Base-by-base conservation (phyloP, 352 stramenopile genomes). In the Pythium dissimile region DNA sequence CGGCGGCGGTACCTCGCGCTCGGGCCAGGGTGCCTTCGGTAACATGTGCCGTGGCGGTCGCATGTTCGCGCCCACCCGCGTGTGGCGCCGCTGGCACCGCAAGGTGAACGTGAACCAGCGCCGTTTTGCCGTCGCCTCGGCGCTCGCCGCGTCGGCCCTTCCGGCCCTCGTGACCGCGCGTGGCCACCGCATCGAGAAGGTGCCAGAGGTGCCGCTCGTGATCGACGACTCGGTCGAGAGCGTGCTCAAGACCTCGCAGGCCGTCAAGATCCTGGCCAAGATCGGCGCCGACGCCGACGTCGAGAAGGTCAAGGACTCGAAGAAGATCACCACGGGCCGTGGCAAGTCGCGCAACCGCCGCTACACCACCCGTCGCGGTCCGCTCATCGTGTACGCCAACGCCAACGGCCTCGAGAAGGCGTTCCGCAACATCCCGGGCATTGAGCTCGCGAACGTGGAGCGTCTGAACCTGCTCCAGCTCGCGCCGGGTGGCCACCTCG, bases 1-100 rank as follows among this genome's bases (percentile, higher is more conserved):
- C 66, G 97, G 97, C 66, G 95, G 96, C 49, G 97, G 97, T 86
- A 99, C 97, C 72, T 94, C 96, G 72, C 88, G 94, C 58, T 97
- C 96, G 27, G 97, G 97, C 69, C 97, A 99, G 80, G 97, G 94
- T 86, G 97, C 97, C 28, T 99, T 99, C 84, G 97, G 97, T 59
- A 99, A 99, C 94, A 98, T 98, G 97, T 98, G 93, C 84, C 95
- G 92, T 82, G 92, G 86, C 62, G 97, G 95, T 82, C 92, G 96
- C 74, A 99, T 99, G 97, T 99, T 99, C 75, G 94, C 94, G 26
- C 97, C 97, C 50, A 99, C 97, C 71, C 98, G 98, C 73, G 98
- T 98, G 62, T 99, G 97, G 97, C 87, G 97, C 73, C 98, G 97
- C 80, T 99, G 97, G 97, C 96, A 99, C 86, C 86, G 93, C 66